Percentiles rank a stretch among this genome's conserved stretches.
phyloP scores from a whole-genome alignment of 306 rosid genomes.

The Lathyrus tuberosus region DNA sequence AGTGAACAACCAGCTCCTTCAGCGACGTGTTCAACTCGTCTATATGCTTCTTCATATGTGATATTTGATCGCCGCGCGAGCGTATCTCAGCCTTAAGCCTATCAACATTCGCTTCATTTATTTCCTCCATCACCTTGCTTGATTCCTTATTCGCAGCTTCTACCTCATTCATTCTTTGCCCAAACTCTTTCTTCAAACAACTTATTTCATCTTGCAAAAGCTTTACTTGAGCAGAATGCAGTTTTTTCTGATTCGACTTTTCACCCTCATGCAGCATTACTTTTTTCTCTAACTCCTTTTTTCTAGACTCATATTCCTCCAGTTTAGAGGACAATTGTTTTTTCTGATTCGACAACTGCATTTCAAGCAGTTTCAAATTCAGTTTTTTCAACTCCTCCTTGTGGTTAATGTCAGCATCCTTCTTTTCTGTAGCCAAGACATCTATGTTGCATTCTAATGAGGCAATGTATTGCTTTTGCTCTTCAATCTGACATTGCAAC shows the following conservation, averaged over 20 bases:
- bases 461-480: constrained; percentile 36
- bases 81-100: constrained; percentile 52
- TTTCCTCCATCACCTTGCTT: constrained; percentile 59
- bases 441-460: no score
- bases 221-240: constrained; percentile 46
- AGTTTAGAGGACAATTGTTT: not conserved
- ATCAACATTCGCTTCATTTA: constrained; percentile 49
- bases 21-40: constrained; percentile 36
- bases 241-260: constrained; percentile 48
- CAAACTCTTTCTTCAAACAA: constrained; percentile 56
- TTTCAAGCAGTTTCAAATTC: constrained; percentile 42
- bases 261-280: constrained; percentile 45
- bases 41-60: constrained; percentile 51
- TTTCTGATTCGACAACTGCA: constrained; percentile 8
- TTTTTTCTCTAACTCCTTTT: constrained; percentile 41
- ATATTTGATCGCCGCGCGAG: constrained; percentile 51
- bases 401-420: no score
- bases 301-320: constrained; percentile 45
- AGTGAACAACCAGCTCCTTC: constrained; percentile 35
- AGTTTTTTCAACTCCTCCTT: no score
- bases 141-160: constrained; percentile 60
- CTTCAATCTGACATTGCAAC: constrained; percentile 54
- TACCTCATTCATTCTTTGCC: constrained; percentile 42
- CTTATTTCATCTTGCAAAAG: constrained; percentile 55
- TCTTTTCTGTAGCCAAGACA: no score